phyloP scores from a whole-genome alignment of 345 rosid species.

The Boechera retrofracta region DNA sequence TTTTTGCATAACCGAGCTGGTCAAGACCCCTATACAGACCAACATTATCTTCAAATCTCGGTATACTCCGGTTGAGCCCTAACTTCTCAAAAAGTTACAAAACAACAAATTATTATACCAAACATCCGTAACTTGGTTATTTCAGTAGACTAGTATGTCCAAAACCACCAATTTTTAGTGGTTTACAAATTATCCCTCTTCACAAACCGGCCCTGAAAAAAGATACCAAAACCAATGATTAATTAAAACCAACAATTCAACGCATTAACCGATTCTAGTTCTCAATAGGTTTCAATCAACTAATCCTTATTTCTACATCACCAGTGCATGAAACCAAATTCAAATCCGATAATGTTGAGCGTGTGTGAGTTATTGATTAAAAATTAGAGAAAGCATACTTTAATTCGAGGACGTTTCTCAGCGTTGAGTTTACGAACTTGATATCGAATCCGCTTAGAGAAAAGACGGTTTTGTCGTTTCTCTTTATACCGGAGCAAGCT shows the following conservation, averaged over 20 bases:
- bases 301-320: too few species aligned
- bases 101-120: slow-evolving; percentile 18
- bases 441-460: slow-evolving; percentile 81
- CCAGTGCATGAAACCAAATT: neutral
- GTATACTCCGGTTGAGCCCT: slow-evolving; percentile 20
- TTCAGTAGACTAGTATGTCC: slow-evolving; percentile 24
- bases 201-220: slow-evolving; percentile 50
- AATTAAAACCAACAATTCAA: slow-evolving; percentile 9
- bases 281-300: neutral
- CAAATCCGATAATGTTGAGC: neutral
- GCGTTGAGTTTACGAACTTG: slow-evolving; percentile 95
- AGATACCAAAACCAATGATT: neutral
- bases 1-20: slow-evolving; percentile 40
- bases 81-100: slow-evolving; percentile 19
- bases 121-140: slow-evolving; percentile 30
- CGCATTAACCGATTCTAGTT: neutral
- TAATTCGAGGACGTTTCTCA: slow-evolving; percentile 89
- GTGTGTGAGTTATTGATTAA: slow-evolving; percentile 4
- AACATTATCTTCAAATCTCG: slow-evolving; percentile 34
- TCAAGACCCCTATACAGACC: slow-evolving; percentile 43
- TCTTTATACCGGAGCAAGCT: slow-evolving; percentile 91
- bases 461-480: slow-evolving; percentile 86
- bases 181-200: slow-evolving; percentile 37
- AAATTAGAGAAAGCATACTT: slow-evolving; percentile 48
- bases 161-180: slow-evolving; percentile 19